These are phyloP conservation scores for Ambrosia artemisiifolia DNA, from an alignment of 129 eudicot species.

Conservation along the genomic window DNA sequence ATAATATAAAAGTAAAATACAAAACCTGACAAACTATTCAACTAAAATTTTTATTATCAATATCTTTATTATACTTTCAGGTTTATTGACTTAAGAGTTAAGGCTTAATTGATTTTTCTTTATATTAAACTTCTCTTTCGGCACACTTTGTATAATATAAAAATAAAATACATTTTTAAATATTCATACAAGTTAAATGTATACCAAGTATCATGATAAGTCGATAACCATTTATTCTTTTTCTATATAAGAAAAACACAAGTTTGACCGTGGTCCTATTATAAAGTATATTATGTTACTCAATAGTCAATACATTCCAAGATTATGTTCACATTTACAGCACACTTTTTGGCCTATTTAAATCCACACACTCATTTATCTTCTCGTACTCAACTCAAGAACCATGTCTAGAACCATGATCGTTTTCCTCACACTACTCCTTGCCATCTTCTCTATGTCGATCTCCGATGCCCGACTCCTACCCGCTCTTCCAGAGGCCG, in stretches of 20 bases:
- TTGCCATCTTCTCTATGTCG: conserved; percentile 10
- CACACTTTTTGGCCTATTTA: conserved; percentile 20
- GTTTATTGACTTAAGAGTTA: too few relatives aligned
- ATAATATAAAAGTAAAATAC: too few relatives aligned
- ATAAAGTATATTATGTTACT: background rate
- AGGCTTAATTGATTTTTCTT: too few relatives aligned
- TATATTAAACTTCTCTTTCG: too few relatives aligned
- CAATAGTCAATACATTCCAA: conserved; percentile 7
- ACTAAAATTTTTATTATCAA: too few relatives aligned
- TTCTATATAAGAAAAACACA: background rate
- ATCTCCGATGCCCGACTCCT: conserved; percentile 17
- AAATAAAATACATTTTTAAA: too few relatives aligned
- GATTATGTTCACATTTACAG: conserved; percentile 13
- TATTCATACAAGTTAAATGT: too few relatives aligned
- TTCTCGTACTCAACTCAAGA: conserved; percentile 20
- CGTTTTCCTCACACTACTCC: conserved; percentile 16
- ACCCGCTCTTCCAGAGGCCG: background rate
- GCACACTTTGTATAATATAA: too few relatives aligned
- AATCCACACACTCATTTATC: conserved; percentile 18
- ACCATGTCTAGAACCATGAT: conserved; percentile 30
- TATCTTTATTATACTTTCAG: too few relatives aligned
- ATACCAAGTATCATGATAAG: too few relatives aligned
- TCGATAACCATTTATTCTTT: too few relatives aligned
- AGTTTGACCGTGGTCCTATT: conserved; percentile 17
- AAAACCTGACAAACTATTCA: too few relatives aligned